phyloP scores from a whole-genome alignment of 169 alveolate genomes.

The Babesia caballi region DNA sequence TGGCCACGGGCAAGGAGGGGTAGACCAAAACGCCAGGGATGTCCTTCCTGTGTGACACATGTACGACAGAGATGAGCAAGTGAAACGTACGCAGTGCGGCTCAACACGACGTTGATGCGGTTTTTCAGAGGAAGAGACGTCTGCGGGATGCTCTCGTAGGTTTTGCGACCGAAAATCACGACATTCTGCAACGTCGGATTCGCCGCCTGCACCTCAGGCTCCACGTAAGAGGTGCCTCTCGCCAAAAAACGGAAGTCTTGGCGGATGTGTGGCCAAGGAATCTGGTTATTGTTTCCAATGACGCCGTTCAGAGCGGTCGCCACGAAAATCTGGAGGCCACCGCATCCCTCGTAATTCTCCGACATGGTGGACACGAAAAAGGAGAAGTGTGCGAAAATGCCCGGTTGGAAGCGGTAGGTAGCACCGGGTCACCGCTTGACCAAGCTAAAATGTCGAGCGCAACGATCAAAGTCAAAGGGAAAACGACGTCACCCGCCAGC shows the following conservation, averaged over 20 bases:
- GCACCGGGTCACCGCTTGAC: no score
- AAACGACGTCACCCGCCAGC: no score
- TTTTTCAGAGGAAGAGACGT: slow-evolving; percentile 81
- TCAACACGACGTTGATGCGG: slow-evolving; percentile 85
- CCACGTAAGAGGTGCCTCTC: slow-evolving; percentile 71
- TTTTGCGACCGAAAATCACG: slow-evolving; percentile 94
- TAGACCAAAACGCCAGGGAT: slow-evolving; percentile 62
- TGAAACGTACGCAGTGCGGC: slow-evolving; percentile 68
- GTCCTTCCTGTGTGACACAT: slow-evolving; percentile 23
- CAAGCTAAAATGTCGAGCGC: no score
- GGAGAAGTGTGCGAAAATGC: no score
- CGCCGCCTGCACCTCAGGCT: slow-evolving; percentile 17
- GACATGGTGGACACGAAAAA: background rate
- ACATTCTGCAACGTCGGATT: slow-evolving; percentile 76
- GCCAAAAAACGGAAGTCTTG: slow-evolving; percentile 83
- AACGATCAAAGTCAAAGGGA: no score
- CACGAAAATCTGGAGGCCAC: slow-evolving; percentile 34
- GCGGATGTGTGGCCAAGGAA: slow-evolving; percentile 89
- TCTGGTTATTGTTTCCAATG: slow-evolving; percentile 81
- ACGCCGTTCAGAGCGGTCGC: slow-evolving; percentile 69
- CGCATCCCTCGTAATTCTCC: slow-evolving; percentile 25
- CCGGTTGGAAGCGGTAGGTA: no score
- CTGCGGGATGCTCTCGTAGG: slow-evolving; percentile 91
- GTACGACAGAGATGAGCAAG: background rate
- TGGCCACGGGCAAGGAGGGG: slow-evolving; percentile 62